phyloP scores from a whole-genome alignment of 1,284 basidiomycete genomes.

The Ustilago tritici region DNA sequence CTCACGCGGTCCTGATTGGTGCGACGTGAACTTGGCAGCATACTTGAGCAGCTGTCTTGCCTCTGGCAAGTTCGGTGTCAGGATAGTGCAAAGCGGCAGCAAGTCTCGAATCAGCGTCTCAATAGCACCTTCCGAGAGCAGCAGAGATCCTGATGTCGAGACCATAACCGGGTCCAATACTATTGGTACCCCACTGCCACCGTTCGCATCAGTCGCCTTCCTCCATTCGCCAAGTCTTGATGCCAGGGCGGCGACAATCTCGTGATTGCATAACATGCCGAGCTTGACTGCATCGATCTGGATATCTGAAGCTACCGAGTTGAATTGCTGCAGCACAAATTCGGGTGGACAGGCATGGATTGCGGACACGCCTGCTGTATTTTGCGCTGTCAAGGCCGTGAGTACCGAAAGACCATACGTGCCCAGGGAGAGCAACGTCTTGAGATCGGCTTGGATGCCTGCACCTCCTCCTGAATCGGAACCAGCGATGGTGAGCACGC shows the following conservation, averaged over 20 bases:
- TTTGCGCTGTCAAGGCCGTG: constrained; percentile 91
- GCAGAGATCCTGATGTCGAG: constrained; percentile 86
- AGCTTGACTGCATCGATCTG: constrained; percentile 84
- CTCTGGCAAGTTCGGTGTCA: constrained; percentile 91
- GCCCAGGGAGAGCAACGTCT: constrained; percentile 78
- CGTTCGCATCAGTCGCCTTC: constrained; percentile 7
- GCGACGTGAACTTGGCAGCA: constrained; percentile 39
- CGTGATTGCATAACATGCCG: constrained; percentile 79
- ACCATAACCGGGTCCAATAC: constrained; percentile 82
- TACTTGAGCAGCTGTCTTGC: constrained; percentile 76
- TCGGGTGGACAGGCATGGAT: constrained; percentile 66
- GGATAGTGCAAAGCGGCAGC: constrained; percentile 79
- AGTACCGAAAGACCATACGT: constrained; percentile 89
- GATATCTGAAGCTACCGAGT: constrained; percentile 81
- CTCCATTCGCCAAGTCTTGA: constrained; percentile 34
- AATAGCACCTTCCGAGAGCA: constrained; percentile 80
- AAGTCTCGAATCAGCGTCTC: constrained; percentile 76
- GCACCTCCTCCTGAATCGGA: constrained; percentile 88
- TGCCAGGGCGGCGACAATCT: constrained; percentile 71
- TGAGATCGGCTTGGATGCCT: constrained; percentile 86
- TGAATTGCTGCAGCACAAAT: constrained; percentile 74
- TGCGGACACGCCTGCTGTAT: constrained; percentile 83
- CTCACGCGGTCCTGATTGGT: constrained; percentile 23
- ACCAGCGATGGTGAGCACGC: constrained; percentile 82
- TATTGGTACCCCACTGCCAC: constrained; percentile 42